Base-by-base conservation (phyloP, 1,139 yeast genomes). In the Hyphopichia khmerensis region DNA sequence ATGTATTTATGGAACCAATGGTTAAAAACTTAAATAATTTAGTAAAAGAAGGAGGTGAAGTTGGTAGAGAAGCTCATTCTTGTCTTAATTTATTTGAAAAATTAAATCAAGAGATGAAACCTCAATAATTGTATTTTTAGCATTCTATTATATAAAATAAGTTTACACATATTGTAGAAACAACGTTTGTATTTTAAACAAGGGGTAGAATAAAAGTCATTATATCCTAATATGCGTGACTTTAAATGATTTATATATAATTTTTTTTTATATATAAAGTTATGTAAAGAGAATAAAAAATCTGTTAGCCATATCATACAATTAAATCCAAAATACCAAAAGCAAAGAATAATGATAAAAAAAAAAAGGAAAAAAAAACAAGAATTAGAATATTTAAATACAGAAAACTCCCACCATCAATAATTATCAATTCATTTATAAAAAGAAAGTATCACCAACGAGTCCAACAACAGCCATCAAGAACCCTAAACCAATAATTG, bases 21-120 rank as follows among this genome's bases (percentile, higher is more conserved):
- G 41, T 56, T 19, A 69, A 69, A 40, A 87, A 88, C 36, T 67
- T 86, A 24, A 69, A 63, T 2, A 67, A 69, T 33, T 59, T 81
- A 35, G 60, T 79, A 9, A 82, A 80, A 52, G 96, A 87, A 53
- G 91, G 90, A 9, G 95, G 95, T 3, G 90, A 84, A 46, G 67
- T 77, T 11, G 93, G 90, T 3, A 76, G 83, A 47, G 73, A 72
- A 39, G 84, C 88, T 10, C 73, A 73, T 40, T 53, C 59, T 7
- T 63, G 70, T 44, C 41, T 65, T 33, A 30, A 27, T 18, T 13
- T 36, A 14, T 14, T 36, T 18, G 27, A 18, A 4, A 18, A 21
- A n/a, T 21, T 33, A 8, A 26, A 11, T 11, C n/a, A 26, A 26
- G 29, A 26, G 10, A 7, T 26, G 10, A 26, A 26, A 9, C 29